These are phyloP conservation scores for Asterophora parasitica DNA, from an alignment of 768 basidiomycete species.

Conservation along the genomic window DNA sequence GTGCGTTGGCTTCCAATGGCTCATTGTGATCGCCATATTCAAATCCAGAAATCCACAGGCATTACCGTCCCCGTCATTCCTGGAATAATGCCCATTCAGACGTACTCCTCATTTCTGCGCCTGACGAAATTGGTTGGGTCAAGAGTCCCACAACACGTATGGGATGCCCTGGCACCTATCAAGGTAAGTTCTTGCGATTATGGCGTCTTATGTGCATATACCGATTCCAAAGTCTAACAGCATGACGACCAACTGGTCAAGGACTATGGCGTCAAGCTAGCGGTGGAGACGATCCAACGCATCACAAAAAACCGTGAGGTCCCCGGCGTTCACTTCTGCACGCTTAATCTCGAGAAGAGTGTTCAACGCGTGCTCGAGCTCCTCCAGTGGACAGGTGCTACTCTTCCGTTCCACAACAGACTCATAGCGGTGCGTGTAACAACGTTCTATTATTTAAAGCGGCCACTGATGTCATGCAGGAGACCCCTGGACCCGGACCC, in stretches of 20 bases:
- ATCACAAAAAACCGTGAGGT: conserved; percentile 53
- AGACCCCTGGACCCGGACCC: conserved; percentile 43
- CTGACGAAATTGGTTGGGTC: conserved; percentile 87
- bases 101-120: conserved; percentile 88
- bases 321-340: conserved; percentile 88
- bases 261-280: conserved; percentile 86
- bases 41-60: conserved; percentile 43
- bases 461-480: conserved; percentile 8
- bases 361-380: conserved; percentile 79
- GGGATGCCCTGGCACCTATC: conserved; percentile 67
- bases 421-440: conserved; percentile 53
- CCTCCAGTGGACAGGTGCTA: conserved; percentile 63
- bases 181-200: conserved; percentile 48
- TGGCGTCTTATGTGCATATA: background rate
- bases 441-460: no score
- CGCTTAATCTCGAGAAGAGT: conserved; percentile 95
- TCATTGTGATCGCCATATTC: no score
- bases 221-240: conserved; percentile 34
- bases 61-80: conserved; percentile 90
- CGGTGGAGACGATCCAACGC: conserved; percentile 71
- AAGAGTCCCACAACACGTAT: conserved; percentile 62
- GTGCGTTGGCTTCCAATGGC: conserved; percentile 37
- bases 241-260: conserved; percentile 93
- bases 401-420: conserved; percentile 47
- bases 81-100: conserved; percentile 97